These are phyloP conservation scores for Penicillium brasilianum DNA, from an alignment of 2,329 filamentous ascomycete genomes.

Conservation along the genomic window DNA sequence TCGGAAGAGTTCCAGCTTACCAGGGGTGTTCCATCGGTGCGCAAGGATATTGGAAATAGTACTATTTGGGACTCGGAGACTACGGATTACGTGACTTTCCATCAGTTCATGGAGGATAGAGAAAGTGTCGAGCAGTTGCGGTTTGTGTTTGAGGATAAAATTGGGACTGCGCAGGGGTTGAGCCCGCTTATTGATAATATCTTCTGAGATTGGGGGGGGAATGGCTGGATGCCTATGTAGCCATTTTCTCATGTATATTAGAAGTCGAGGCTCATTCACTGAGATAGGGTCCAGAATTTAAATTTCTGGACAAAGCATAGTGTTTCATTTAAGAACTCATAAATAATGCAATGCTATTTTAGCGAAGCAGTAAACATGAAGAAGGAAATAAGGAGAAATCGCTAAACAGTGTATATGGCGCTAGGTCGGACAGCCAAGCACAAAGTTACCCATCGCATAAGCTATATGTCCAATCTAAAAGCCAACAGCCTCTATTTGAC, in stretches of 20 bases:
- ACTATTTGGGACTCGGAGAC: background rate
- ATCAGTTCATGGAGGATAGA: conserved; percentile 51
- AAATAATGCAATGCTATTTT: background rate
- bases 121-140: conserved; percentile 48
- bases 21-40: background rate
- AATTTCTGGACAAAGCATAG: background rate
- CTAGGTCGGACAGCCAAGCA: background rate
- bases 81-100: conserved; percentile 36
- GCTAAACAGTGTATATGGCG: background rate
- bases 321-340: background rate
- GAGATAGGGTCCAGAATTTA: background rate
- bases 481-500: too few relatives aligned
- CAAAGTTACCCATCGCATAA: too few relatives aligned
- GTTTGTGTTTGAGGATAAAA: conserved; percentile 49
- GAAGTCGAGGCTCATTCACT: too few relatives aligned
- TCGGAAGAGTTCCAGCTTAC: conserved; percentile 30
- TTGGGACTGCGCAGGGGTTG: conserved; percentile 51
- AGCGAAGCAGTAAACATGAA: background rate
- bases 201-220: background rate
- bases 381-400: background rate
- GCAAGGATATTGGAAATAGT: background rate
- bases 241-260: too few relatives aligned
- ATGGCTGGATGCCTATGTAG: background rate
- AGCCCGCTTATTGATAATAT: conserved; percentile 4
- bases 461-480: too few relatives aligned